Conservation (phyloP, 2,329 filamentous ascomycete genomes). For the Xylaria digitata region DNA sequence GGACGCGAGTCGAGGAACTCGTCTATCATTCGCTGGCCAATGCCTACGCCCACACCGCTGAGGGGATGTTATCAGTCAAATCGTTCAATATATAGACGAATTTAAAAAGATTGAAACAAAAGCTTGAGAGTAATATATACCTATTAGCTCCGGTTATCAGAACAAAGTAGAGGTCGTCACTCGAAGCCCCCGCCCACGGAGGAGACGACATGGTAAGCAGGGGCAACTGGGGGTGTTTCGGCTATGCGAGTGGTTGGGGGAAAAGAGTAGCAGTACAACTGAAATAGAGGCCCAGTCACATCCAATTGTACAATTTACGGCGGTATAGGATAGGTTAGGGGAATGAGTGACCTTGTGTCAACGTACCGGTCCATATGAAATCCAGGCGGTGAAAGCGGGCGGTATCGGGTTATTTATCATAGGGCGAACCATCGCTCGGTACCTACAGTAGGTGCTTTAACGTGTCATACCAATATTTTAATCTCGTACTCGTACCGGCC, state of each 20-base stretch:
- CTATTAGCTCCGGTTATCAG: conserved; percentile 51
- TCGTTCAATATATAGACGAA: background rate
- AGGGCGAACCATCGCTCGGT: too few species aligned
- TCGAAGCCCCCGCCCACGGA: conserved; percentile 49
- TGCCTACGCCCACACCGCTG: conserved; percentile 88
- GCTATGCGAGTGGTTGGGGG: background rate
- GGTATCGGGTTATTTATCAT: conserved; percentile 20
- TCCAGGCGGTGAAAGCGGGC: conserved; percentile 43
- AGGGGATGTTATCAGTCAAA: conserved; percentile 16
- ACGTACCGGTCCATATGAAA: conserved; percentile 9
- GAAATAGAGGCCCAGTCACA: background rate
- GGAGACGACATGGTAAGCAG: conserved; percentile 44
- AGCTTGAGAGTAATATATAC: conserved; percentile 40
- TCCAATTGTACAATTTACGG: background rate
- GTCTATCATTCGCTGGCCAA: conserved; percentile 86
- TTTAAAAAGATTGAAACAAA: too few species aligned
- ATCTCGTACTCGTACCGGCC: too few species aligned
- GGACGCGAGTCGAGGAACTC: conserved; percentile 82
- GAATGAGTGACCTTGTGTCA: background rate
- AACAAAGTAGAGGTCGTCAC: conserved; percentile 50
- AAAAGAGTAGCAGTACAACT: background rate
- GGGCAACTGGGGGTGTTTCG: background rate
- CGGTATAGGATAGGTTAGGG: background rate
- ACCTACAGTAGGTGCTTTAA: too few species aligned
- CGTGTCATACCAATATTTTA: too few species aligned